Base-by-base conservation (phyloP, 148 eudicot species). In the Vaccinium macrocarpon region DNA sequence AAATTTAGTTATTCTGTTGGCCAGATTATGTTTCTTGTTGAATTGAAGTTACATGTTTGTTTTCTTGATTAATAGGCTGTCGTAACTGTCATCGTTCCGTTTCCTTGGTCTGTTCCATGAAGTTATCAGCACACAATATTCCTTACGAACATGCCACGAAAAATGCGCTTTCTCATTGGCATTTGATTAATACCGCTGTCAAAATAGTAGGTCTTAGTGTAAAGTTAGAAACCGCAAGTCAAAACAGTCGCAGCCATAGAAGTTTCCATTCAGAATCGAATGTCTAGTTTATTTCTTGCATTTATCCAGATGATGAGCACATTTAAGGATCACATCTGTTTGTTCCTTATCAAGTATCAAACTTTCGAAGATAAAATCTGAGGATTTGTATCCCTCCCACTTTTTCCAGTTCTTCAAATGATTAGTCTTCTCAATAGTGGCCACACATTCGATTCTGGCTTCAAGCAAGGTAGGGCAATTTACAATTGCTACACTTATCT, bases 351-450 rank as follows among this genome's bases (percentile, higher is more conserved):
- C 6, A 78, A 78, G 38, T 23, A 53, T 42, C 48, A 21, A 42
- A n/a, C 35, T 42, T 81, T 81, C 73, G 13, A n/a, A 42, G 16
- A 62, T 61, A 13, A 55, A 32, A 5, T 61, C 46, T 38, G 10
- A 53, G 50, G 18, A 12, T 56, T 57, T 56, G 16, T 19, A 16
- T 38, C 12, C 15, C 62, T 78, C 64, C 81, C 46, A 53, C 82
- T 56, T 79, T 13, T 57, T 35, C 76, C 78, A 46, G 35, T 79
- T 53, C 64, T 55, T 79, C 42, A 79, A 13, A 53, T n/a, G 80
- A 77, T 25, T 51, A 2, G 3, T 35, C 29, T 25, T 25, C 35
- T 78, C 25, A 52, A 78, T 4, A 18, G 25, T 0, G 57, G 46
- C 11, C 1, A 68, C 74, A 38, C 74, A 68, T 61, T n/a, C 32